phyloP scores from a whole-genome alignment of 352 stramenopile species.

The Lagenidium sp. region DNA sequence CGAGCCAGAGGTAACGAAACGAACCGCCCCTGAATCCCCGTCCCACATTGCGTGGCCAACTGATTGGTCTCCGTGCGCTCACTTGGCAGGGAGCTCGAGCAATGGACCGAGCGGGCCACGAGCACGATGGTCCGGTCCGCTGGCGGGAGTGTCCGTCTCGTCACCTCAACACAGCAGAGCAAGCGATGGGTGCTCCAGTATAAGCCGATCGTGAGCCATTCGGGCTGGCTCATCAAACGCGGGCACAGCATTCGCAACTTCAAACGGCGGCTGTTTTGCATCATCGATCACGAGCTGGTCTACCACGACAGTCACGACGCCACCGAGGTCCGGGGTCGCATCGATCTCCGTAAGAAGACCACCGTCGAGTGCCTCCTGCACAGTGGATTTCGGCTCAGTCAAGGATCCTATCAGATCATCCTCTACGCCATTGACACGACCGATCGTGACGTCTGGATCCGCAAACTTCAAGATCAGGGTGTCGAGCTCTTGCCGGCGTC shows the following conservation, averaged over 20 bases:
- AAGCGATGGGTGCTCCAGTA: slow-evolving; percentile 69
- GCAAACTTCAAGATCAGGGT: slow-evolving; percentile 63
- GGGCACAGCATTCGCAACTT: slow-evolving; percentile 72
- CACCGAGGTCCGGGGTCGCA: slow-evolving; percentile 57
- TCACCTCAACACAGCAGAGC: slow-evolving; percentile 46
- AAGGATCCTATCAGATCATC: slow-evolving; percentile 71
- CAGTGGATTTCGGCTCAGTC: slow-evolving; percentile 65
- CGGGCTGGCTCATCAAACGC: slow-evolving; percentile 83
- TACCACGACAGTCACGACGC: slow-evolving; percentile 80
- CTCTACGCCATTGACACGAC: slow-evolving; percentile 69
- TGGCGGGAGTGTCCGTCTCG: slow-evolving; percentile 28
- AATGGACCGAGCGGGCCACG: slow-evolving; percentile 71
- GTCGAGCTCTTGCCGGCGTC: slow-evolving; percentile 48
- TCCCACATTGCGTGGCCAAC: background rate
- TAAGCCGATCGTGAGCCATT: slow-evolving; percentile 75
- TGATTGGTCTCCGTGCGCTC: background rate
- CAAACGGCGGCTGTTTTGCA: slow-evolving; percentile 81
- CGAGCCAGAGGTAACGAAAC: slow-evolving; percentile 46
- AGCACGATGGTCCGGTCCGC: slow-evolving; percentile 66
- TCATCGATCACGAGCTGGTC: slow-evolving; percentile 79
- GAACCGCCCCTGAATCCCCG: slow-evolving; percentile 1
- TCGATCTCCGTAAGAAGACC: slow-evolving; percentile 62
- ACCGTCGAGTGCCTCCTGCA: slow-evolving; percentile 57
- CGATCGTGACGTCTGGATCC: slow-evolving; percentile 79
- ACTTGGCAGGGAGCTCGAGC: slow-evolving; percentile 51